Base-by-base conservation (phyloP, 108 stramenopile genomes). In the Nitzschia sp. region DNA sequence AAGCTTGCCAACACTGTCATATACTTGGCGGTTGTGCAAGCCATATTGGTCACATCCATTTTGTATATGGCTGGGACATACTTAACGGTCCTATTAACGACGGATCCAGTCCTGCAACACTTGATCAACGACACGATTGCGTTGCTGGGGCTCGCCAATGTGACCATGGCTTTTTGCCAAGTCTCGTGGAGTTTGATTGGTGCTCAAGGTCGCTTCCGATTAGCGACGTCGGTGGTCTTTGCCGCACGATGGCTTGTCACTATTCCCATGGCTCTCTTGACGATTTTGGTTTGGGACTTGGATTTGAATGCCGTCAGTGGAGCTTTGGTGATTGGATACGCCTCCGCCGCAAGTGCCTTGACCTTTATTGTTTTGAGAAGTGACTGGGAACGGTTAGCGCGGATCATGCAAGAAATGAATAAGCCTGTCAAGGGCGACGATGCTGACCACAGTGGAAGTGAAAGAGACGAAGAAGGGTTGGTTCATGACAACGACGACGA, bases 161-260 rank as follows among this genome's bases (percentile, higher is more conserved):
- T 87, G 3, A 63, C 82, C 21, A 85, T 90, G 85, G 30, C 82
- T 2, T 76, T 83, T 35, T 72, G 82, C 24, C 82, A 82, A 68
- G 68, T 85, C 13, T 77, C 65, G 19, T 90, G 89, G 89, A 74
- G 71, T n/a, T 42, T 90, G 47, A 54, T 90, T 56, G 89, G 89
- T 15, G 80, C 85, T 17, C 85, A 86, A 57, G 85, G 84, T 2
- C 55, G 85, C 63, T 86, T 81, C 38, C 71, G 66, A 30, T 38
- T 90, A 33, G 85, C 85, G 19, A 86, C 85, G 2, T 59, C 59
- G 30, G 71, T 82, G 19, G 71, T 76, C 34, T 75, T 83, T 36
- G 35, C 75, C 1, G 77, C 76, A 24, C 73, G 81, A 28, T 85
- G 83, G 70, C 24, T 80, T 5, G 69, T 86, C 1, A 84, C 89